Base-by-base conservation (phyloP, 1,284 basidiomycete genomes). In the Phylloboletellus chloephorus region DNA sequence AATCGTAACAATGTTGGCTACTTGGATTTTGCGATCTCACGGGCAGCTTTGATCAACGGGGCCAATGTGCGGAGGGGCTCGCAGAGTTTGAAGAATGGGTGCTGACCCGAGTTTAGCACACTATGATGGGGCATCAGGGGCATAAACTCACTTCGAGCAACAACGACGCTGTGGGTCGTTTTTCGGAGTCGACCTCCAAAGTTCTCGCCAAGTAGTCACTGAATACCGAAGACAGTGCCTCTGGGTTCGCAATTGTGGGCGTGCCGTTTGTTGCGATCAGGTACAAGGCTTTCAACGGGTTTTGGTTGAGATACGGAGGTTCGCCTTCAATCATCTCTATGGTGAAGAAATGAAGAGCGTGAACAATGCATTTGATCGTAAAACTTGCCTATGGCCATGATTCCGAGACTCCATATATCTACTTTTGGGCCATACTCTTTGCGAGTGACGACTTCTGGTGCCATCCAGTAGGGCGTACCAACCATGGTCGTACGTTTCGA, bases 401-500 rank as follows among this genome's bases (percentile, higher is more conserved):
- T 98, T 16, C 95, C 96, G 56, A 98, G 68, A 64, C 82, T 88
- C 96, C 96, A 98, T 46, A 99, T 92, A 62, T 98, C 96, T 21
- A 98, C 96, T 66, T 98, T 98, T 4, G 95, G 90, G 0, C 95
- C 96, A 60, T 98, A 98, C 69, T 97, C 96, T 65, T 98, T 98
- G 43, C 94, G 81, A 15, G 91, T 96, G 45, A 98, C 95, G 22
- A 98, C 94, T 62, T 98, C 95, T 1, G 95, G 95, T 1, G 96
- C 95, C 95, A 98, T 98, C 95, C 95, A 98, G 63, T 98, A 98
- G 1, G 96, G 96, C 6, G 96, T 98, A 3, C 96, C 96, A 33
- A 98, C 95, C 95, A 98, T 98, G n/a, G 96, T 98, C 22, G 93
- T 97, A 23, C 95, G 84, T 71, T 98, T 98, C 5, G 93, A 80